Evolutionary conservation across 2,329 filamentous ascomycete species (phyloP), one percentile per base, ranked within the genome.

Genomic region (Diaporthe sp.): DNA sequence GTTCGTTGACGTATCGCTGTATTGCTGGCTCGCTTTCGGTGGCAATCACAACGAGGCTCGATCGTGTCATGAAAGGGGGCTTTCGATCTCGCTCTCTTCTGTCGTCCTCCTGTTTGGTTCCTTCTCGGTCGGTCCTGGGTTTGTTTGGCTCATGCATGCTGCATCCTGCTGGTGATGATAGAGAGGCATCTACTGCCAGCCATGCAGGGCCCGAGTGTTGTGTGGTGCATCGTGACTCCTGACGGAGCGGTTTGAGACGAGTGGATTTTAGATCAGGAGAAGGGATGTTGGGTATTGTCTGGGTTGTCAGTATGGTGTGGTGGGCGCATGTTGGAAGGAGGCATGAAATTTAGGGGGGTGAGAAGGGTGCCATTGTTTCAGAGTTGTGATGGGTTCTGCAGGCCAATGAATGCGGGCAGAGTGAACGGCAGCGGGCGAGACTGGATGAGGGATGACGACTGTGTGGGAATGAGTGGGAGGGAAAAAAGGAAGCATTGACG

Each of bases 351-450:
- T 76, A 75, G 61, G 75, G 72, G 49, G 65, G 55, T 58, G 31
- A 61, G 72, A 67, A 65, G 73, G 70, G 57, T 75, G 71, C 70
- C 68, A 58, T 65, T 71, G 76, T 77, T 77, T 77, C 76, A 75
- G 70, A 75, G 28, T 65, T 67, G 76, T 62, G 71, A 75, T 71
- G 73, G 71, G 71, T 55, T 61, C 44, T 60, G 65, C 62, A 75
- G 39, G 37, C 42, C 55, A 62, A 46, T 65, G 44, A 58, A 55
- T 55, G 61, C 39, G 22, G 19, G 13, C 15, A 22, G n/a, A 17
- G 39, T 44, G 44, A 39, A 65, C 31, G 49, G 55, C 51, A 31
- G 71, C 17, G 19, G 44, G 25, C 46, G 28, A 62, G 61, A 73
- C 31, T 17, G 60, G 46, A 57, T 12, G 46, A 68, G 65, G 44